Evolutionary conservation across 805 yeast genomes (phyloP), one percentile per base, ranked within the genome.

Genomic region (Ogataea salicorniae): DNA sequence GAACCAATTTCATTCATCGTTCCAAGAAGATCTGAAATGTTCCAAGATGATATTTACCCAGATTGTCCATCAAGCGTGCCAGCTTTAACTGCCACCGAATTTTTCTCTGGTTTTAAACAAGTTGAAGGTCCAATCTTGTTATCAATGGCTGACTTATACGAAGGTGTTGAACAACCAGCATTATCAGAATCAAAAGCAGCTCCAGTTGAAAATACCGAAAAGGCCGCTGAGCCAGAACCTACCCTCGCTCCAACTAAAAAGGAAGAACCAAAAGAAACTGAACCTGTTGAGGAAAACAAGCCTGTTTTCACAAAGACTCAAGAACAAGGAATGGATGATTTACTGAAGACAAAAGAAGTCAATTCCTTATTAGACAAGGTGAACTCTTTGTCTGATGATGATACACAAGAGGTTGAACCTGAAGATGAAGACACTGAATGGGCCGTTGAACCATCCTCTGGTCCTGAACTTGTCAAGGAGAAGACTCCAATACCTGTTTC

Each of bases 1-100:
- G 98, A 94, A 72, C 97, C 97, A 15, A 77, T 94, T 46, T 87
- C 96, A 4, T 94, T 92, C 64, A 79, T 81, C 57, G 97, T 92
- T 48, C 99, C 99, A 55, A 81, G 98, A 74, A 85, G 90, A 65
- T 79, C 96, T 5, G 98, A 94, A 61, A 81, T 83, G 59, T 92
- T 94, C 74, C 97, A 94, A 68, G 84, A 77, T 39, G 98, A 91
- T 58, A 88, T 94, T 43, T 94, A 84, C 63, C 97, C 97, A 5
- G 95, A 87, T 67, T 87, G 92, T 26, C 94, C 95, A 26, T 81
- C 96, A 4, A 76, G 73, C 37, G 75, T 79, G 58, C 83, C 97
- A 4, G 95, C 97, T 0, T 64, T 89, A 48, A 64, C 83, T 15
- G 88, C 96, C 2, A 79, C 71, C 2, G 96, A 90, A 55, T 94